phyloP scores from a whole-genome alignment of 2,329 filamentous ascomycete species.

The Colletotrichum theobromicola region DNA sequence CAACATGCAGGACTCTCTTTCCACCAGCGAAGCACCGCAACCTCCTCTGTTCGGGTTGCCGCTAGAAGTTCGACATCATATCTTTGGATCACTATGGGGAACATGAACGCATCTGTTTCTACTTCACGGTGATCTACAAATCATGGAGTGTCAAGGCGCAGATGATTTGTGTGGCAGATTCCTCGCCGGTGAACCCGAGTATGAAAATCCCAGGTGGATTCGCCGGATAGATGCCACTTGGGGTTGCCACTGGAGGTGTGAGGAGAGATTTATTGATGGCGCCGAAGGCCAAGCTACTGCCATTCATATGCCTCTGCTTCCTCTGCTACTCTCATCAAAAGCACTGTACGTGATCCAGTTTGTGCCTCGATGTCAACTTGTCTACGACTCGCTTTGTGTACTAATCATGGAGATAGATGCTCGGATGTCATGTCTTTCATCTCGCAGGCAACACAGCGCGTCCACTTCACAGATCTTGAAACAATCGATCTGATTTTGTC shows the following conservation, averaged over 20 bases:
- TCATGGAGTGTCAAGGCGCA: background rate
- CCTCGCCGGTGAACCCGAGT: background rate
- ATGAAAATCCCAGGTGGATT: background rate
- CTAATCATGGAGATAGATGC: background rate
- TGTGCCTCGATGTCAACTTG: background rate
- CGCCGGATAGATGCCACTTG: background rate
- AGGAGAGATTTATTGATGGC: background rate
- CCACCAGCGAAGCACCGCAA: background rate
- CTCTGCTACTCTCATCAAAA: background rate
- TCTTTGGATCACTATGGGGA: background rate
- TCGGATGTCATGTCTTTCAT: background rate
- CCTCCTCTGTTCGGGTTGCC: background rate
- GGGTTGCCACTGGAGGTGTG: background rate
- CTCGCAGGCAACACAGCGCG: background rate
- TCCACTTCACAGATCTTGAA: background rate
- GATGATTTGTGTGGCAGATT: background rate
- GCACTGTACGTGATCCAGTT: background rate
- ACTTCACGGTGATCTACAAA: background rate
- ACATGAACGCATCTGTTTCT: background rate
- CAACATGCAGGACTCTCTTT: background rate
- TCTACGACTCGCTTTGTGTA: accelerated
- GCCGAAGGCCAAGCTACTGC: accelerated
- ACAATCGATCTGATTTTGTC: background rate
- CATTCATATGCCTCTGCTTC: background rate
- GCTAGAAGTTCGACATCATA: background rate